phyloP scores from a whole-genome alignment of 164 flowering plant genomes.

The Stephania yunnanensis region DNA sequence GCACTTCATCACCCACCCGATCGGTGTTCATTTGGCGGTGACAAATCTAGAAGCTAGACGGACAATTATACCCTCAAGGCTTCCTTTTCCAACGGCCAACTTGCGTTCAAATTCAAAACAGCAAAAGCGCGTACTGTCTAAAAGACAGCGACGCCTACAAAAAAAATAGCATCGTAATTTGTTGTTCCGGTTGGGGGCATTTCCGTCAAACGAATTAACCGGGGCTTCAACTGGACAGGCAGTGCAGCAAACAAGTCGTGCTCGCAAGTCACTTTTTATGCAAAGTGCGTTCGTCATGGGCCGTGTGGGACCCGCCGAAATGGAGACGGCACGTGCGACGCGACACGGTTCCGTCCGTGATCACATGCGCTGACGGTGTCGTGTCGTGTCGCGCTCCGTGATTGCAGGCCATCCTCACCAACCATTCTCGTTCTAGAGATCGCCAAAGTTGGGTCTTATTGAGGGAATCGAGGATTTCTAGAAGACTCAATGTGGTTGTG shows the following conservation, averaged over 20 bases:
- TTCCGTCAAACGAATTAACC: background rate
- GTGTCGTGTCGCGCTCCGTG: background rate
- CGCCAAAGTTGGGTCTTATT: too few species aligned
- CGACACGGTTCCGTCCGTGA: background rate
- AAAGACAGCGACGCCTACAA: background rate
- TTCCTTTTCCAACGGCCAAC: background rate
- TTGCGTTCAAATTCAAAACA: background rate
- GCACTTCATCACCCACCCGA: background rate
- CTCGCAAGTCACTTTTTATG: background rate
- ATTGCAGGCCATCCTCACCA: background rate
- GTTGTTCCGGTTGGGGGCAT: background rate
- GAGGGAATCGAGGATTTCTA: background rate
- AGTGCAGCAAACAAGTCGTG: background rate
- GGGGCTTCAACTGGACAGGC: background rate
- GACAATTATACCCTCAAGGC: too few species aligned
- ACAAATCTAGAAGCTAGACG: too few species aligned
- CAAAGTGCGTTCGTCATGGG: slow-evolving; percentile 6
- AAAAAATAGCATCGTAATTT: background rate
- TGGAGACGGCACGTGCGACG: background rate
- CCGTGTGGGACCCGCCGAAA: background rate
- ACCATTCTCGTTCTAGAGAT: background rate
- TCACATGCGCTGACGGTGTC: slow-evolving; percentile 10
- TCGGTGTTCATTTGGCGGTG: background rate
- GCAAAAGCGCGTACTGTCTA: background rate
- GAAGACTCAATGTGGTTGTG: background rate